Evolutionary conservation across 176 grass and related monocot genomes (phyloP), one percentile per base, ranked within the genome.

Genomic region (Carex scoparia): DNA sequence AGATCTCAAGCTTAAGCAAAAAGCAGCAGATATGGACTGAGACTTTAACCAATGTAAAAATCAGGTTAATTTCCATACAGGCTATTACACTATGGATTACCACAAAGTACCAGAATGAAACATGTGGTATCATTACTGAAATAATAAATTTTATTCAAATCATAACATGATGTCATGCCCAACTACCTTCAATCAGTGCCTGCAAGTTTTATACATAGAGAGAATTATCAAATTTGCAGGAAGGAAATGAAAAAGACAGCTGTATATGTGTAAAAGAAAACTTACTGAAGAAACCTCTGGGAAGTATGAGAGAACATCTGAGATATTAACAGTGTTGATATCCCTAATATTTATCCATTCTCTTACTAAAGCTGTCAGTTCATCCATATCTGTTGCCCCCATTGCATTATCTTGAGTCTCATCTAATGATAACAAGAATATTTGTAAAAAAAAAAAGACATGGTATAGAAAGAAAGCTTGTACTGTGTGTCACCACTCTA

Each of bases 391-490:
- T 76, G 88, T 51, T 30, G 69, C 61, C 51, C 5, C 74, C 48
- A 58, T 78, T 78, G 27, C 87, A 90, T 80, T 79, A 89, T 98
- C 96, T 92, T 95, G 91, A 90, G 96, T 98, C 84, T 95, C 96
- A 66, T 92, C 91, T 98, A 88, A 65, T 88, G 84, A 76, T 9
- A 49, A 68, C 46, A 83, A 33, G 0, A 65, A 19, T 16, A 44
- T 61, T 64, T 49, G 18, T 16, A 66, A 82, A 33, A 48, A 65
- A 85, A 48, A 66, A 12, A 23, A 53, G 28, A 78, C 51, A 78
- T 57, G 13, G 13, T 58, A 78, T 19, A 78, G 27, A 13, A 78
- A 55, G n/a, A 74, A 13, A 74, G 19, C n/a, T 53, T 28, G 11
- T 57, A 78, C 49, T 35, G 10, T 58, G 37, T 38, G 13, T 16